Percentiles rank a stretch among this genome's conserved stretches.
phyloP scores from a whole-genome alignment of 495 filamentous ascomycete species.

The Trichoderma gamsii region DNA sequence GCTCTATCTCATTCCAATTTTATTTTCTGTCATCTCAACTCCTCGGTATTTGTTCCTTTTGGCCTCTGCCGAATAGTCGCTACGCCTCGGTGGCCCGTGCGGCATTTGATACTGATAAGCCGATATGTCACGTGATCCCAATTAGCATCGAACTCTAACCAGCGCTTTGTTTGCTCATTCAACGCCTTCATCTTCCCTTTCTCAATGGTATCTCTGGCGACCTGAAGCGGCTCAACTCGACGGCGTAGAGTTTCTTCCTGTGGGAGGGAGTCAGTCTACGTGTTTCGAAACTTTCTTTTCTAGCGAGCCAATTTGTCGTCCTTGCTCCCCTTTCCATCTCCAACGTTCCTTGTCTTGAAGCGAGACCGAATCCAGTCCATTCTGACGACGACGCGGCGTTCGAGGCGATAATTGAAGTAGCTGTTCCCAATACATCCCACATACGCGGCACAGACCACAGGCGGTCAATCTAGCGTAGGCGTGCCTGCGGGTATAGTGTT shows the following conservation, averaged over 20 bases:
- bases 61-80: neutral
- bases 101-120: neutral
- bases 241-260: neutral
- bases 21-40: too few species aligned
- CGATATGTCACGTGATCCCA: neutral
- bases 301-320: neutral
- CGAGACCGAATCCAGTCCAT: too few species aligned
- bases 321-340: neutral
- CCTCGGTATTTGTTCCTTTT: too few species aligned
- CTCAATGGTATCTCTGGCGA: neutral
- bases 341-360: neutral
- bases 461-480: constrained; percentile 6
- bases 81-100: neutral
- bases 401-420: neutral
- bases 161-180: neutral
- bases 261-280: neutral
- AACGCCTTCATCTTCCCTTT: neutral
- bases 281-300: neutral
- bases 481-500: constrained; percentile 8
- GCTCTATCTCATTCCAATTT: too few species aligned
- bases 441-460: neutral
- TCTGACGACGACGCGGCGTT: neutral
- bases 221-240: neutral
- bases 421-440: neutral
- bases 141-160: neutral